Evolutionary conservation across 192 early-diverging fungal genomes (phyloP), one percentile per base, ranked within the genome.

Genomic region (Coemansia sp.): DNA sequence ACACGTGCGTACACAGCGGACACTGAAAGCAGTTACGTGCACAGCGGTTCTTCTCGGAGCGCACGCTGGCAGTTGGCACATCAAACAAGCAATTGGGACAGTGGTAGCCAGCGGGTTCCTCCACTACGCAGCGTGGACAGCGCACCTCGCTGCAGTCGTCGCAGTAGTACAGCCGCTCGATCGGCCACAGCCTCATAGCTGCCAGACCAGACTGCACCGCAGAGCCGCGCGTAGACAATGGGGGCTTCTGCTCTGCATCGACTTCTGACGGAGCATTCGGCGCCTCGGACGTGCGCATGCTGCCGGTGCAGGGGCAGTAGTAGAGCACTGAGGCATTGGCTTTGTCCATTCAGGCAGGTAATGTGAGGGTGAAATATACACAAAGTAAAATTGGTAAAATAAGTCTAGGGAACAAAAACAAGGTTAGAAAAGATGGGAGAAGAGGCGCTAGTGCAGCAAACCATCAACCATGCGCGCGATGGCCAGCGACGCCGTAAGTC

Each of bases 51-150:
- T 91, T 89, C 80, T 98, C 96, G n/a, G 90, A 88, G 67, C 93
- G 94, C n/a, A 95, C 94, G 70, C 91, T 91, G 3, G 96, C 93
- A n/a, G 92, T 92, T 3, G 95, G 94, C 25, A 93, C 94, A 67
- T 98, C 95, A 82, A 98, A 98, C 59, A 96, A 86, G 67, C 97
- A 98, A 68, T 94, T 94, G 11, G 97, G 93, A 66, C 97, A 98
- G 75, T 92, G 97, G 74, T 94, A 95, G 53, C 89, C 91, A 4
- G 90, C 87, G 2, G 93, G 89, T 68, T 96, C 94, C 61, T 93
- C 90, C 60, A 88, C 78, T 3, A 93, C 85, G 70, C 96, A 98
- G 10, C 76, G 84, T 36, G 87, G 83, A 80, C 96, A 98, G 22
- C 90, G 81, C 42, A 94, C 72, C 31, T 88, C 84, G 67, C 88